phyloP scores from a whole-genome alignment of 2,329 filamentous ascomycete genomes.

The Calonectria multiphialidica region DNA sequence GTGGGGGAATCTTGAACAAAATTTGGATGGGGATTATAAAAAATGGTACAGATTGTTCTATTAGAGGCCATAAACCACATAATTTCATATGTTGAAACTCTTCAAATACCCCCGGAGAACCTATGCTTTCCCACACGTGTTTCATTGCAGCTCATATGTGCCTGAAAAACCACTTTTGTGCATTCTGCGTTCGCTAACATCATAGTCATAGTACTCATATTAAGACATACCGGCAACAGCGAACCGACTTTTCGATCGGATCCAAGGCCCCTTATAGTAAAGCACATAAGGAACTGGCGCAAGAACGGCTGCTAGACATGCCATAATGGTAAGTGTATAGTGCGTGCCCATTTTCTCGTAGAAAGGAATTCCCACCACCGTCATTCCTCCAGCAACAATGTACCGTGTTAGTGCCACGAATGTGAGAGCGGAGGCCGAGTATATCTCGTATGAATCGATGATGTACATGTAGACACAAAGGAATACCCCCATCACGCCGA shows the following conservation, averaged over 20 bases:
- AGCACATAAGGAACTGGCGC: conserved; percentile 46
- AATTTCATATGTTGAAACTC: no score
- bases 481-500: conserved; percentile 49
- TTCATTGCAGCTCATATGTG: no score
- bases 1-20: no score
- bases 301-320: conserved; percentile 42
- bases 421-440: conserved; percentile 48
- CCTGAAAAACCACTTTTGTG: neutral
- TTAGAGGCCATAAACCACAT: no score
- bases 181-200: neutral
- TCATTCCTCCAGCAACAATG: conserved; percentile 48
- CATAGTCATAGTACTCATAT: conserved; percentile 62
- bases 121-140: no score
- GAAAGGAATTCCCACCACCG: conserved; percentile 49
- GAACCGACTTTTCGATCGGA: conserved; percentile 38
- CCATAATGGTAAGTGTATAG: conserved; percentile 49
- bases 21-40: no score
- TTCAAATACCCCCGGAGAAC: no score
- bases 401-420: conserved; percentile 49
- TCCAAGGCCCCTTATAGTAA: conserved; percentile 38
- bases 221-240: conserved; percentile 11
- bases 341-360: conserved; percentile 49
- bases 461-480: conserved; percentile 52
- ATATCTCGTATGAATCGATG: conserved; percentile 50
- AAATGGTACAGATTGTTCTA: no score